Conservation (phyloP, 768 basidiomycete species). For the Leccinum subtestaceum region DNA sequence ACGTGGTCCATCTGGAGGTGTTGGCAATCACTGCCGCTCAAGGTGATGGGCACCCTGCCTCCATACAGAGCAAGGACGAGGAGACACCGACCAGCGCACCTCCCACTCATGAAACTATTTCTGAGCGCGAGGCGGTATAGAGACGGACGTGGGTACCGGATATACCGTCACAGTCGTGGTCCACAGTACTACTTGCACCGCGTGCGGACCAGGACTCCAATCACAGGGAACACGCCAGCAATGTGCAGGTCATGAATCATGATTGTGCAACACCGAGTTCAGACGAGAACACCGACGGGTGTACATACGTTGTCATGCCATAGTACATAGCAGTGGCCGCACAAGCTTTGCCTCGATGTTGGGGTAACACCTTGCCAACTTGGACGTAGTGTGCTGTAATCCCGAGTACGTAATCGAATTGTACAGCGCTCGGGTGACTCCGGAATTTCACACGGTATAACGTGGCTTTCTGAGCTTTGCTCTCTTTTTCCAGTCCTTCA, state of each 20-base stretch:
- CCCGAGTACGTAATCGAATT: background rate
- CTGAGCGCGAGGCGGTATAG: slow-evolving; percentile 1
- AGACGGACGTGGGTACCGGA: background rate
- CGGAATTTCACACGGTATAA: no score
- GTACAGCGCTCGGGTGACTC: no score
- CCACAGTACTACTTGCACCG: background rate
- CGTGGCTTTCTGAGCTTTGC: no score
- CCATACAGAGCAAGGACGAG: slow-evolving; percentile 2
- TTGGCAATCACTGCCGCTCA: background rate
- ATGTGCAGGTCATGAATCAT: background rate
- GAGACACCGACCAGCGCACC: background rate
- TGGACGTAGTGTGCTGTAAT: no score
- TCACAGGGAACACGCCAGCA: background rate
- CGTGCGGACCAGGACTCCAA: background rate
- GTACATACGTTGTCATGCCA: background rate
- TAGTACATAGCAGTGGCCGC: no score
- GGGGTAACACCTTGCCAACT: no score
- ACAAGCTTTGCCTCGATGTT: no score
- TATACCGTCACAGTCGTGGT: background rate
- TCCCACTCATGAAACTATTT: background rate
- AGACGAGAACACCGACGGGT: background rate
- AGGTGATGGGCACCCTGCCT: background rate
- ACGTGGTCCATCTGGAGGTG: background rate
- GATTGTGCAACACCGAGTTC: background rate
- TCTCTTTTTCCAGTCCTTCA: no score